Base-by-base conservation (phyloP, 192 early-diverging fungal genomes). In the Podila verticillata region DNA sequence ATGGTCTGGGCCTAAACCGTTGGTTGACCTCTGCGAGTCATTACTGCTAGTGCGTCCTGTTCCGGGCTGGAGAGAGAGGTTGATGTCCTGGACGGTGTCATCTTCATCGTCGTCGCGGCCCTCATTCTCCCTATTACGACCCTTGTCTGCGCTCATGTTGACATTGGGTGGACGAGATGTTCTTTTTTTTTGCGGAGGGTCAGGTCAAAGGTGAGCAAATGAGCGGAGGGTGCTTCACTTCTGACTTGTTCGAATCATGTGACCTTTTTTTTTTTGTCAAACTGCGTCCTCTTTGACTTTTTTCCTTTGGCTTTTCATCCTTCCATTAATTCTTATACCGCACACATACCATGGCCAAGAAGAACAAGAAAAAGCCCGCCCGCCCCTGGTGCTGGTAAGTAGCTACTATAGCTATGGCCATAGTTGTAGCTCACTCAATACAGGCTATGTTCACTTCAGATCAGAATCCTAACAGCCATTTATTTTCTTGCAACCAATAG, bases 361-460 rank as follows among this genome's bases (percentile, higher is more conserved):
- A 88, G 73, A 95, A 91, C 79, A 91, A 90, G 74, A 85, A 87
- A 35, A 88, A 90, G 66, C 62, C 82, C 34, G 78, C 86, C 29
- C 75, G 90, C 48, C 93, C 93, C 20, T 95, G 93, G 93, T 95
- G 93, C 82, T 95, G 93, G 87, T 88, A 88, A 51, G 83, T 31
- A 20, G 4, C 35, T 10, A 44, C 12, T 4, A 44, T 7, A 3
- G 39, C 12, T 44, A 15, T 17, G 12, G 31, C 9, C 63, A 17
- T 13, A 24, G 39, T 9, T 49, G 29, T 47, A 47, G 1, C 26
- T 3, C 29, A 3, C n/a, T 57, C 59, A 29, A 26, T 59, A 6
- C 28, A 26, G 26, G 20, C 19, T 29, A 31, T 70, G 31, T 51
- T 5, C 29, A 60, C 63, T 15, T 20, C 28, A 36, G 31, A 15